Conservation (phyloP, 129 eudicot species). For the Flaveria robusta region DNA sequence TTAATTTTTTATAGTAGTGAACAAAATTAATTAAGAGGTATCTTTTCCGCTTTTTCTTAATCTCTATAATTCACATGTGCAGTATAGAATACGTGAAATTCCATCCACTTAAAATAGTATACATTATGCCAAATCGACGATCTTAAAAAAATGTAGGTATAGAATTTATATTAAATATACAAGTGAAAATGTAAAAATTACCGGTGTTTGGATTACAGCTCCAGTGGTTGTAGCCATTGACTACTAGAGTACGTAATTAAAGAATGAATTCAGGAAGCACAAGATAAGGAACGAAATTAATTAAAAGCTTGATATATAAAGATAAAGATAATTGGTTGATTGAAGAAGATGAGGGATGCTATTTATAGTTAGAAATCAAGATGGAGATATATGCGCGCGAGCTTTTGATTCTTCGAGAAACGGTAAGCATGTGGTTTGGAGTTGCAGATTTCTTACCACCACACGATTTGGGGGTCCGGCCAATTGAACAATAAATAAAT, state of each 20-base stretch:
- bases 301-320: too few relatives aligned
- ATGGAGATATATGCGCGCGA: slow-evolving; percentile 21
- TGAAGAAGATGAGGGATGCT: slow-evolving; percentile 8
- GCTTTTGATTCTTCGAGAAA: slow-evolving; percentile 25
- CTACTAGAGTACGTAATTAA: neutral
- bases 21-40: too few relatives aligned
- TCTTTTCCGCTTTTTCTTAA: too few relatives aligned
- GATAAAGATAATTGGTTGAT: neutral
- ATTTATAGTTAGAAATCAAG: slow-evolving; percentile 22
- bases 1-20: too few relatives aligned
- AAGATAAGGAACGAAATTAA: too few relatives aligned
- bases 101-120: too few relatives aligned
- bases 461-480: slow-evolving; percentile 14
- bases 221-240: slow-evolving; percentile 35
- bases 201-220: slow-evolving; percentile 30
- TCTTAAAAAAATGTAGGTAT: too few relatives aligned
- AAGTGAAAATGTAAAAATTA: neutral
- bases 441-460: slow-evolving; percentile 29
- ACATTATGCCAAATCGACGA: too few relatives aligned
- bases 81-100: too few relatives aligned
- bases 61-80: too few relatives aligned
- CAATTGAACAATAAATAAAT: neutral
- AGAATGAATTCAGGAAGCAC: neutral
- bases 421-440: slow-evolving; percentile 28
- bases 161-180: too few relatives aligned